Conservation (phyloP, 345 rosid genomes). For the Nasturtium officinale region DNA sequence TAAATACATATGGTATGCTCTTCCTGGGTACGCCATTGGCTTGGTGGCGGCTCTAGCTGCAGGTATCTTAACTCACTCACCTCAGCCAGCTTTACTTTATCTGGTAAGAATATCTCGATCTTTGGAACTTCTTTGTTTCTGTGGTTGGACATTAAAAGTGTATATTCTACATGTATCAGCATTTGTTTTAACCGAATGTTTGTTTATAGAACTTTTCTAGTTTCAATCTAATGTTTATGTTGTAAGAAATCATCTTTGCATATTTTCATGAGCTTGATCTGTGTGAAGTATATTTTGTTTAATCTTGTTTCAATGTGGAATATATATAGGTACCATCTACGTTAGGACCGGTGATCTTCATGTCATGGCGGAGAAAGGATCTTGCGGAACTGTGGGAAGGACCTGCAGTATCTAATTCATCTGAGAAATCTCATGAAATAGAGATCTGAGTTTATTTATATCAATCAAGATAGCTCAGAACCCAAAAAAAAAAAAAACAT, state of each 20-base stretch:
- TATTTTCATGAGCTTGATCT: background rate
- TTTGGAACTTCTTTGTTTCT: background rate
- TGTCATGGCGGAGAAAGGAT: slow-evolving; percentile 82
- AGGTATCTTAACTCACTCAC: slow-evolving; percentile 77
- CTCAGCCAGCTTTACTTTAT: slow-evolving; percentile 96
- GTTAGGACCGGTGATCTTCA: slow-evolving; percentile 77
- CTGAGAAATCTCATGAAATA: slow-evolving; percentile 66
- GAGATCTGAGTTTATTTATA: slow-evolving; percentile 57
- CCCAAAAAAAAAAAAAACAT: slow-evolving; percentile 9
- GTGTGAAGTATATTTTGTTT: background rate
- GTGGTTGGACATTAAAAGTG: background rate
- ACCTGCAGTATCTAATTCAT: slow-evolving; percentile 45
- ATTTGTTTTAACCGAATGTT: background rate
- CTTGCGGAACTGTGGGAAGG: slow-evolving; percentile 94
- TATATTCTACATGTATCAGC: background rate
- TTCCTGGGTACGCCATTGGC: slow-evolving; percentile 88
- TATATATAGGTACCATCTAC: slow-evolving; percentile 81
- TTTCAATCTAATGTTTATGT: slow-evolving; percentile 3
- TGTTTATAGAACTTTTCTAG: slow-evolving; percentile 9
- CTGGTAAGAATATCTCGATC: slow-evolving; percentile 54
- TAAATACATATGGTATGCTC: slow-evolving; percentile 88
- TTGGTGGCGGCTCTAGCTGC: slow-evolving; percentile 78
- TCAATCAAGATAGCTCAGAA: slow-evolving; percentile 20
- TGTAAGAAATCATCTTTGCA: background rate
- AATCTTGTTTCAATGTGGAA: background rate